Base-by-base conservation (phyloP, 1,284 basidiomycete genomes). In the Ceratobasidium sp. region DNA sequence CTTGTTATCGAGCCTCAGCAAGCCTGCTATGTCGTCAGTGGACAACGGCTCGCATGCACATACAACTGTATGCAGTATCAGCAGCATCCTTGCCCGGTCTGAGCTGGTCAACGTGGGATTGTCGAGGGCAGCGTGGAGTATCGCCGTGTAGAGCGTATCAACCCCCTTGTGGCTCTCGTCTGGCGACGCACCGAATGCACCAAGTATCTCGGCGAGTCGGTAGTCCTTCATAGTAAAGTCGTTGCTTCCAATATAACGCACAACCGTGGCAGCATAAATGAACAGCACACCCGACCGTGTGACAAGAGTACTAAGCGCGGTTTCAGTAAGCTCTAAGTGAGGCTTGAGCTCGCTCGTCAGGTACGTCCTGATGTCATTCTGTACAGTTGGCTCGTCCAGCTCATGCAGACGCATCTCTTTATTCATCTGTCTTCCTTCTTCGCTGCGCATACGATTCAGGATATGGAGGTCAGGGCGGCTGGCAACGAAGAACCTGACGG, bases 241-340 rank as follows among this genome's bases (percentile, higher is more conserved):
- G 15, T 65, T n/a, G 12, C 44, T 23, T 15, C 23, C 46, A 15
- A 67, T 26, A n/a, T 67, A 67, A 10, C 65, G 65, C 10, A 50
- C 48, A 2, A 52, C 65, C 7, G 65, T 67, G 13, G 65, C n/a
- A 44, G 61, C 61, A n/a, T 64, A 64, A 1, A 67, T 67, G 33
- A 50, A 67, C 4, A 50, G 17, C 9, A 48, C 65, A 4, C 65
- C 65, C 13, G 65, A 28, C 13, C 65, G 46, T 38, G 44, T 13
- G 7, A 65, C 40, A 20, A 59, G 57, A 59, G 57, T 59, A 20
- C 3, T 20, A 28, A 59, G 57, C 15, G 33, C 57, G 12, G 28
- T 13, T 59, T 12, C 20, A 17, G 57, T 38, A 13, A 59, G 5
- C 10, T 13, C 13, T 13, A 59, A 3, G 33, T 12, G 33, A 2